Evolutionary conservation across 345 rosid species (phyloP).

Genomic region (Iberis pinnata): DNA sequence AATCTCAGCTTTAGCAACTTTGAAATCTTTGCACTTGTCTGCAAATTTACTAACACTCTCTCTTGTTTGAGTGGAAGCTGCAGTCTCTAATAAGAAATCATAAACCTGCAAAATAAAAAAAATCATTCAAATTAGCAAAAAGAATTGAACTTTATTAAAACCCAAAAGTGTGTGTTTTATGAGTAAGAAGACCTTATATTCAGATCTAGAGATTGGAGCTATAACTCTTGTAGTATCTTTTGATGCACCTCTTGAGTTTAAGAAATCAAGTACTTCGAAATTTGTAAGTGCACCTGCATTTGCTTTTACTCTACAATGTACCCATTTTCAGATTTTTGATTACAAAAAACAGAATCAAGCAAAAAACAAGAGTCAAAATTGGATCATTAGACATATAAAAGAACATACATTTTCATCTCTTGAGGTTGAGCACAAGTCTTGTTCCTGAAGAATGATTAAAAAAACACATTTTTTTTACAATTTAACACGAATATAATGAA

Average conservation of each 20-base stretch:
- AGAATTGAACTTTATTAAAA: background rate
- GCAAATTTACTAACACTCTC: slow-evolving; percentile 44
- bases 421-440: background rate
- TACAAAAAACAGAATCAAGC: background rate
- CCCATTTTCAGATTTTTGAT: background rate
- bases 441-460: too few species aligned
- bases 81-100: slow-evolving; percentile 54
- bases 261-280: slow-evolving; percentile 61
- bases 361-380: background rate
- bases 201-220: slow-evolving; percentile 55
- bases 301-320: slow-evolving; percentile 48
- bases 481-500: too few species aligned
- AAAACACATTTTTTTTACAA: too few species aligned
- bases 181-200: slow-evolving; percentile 43
- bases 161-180: too few species aligned
- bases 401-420: slow-evolving; percentile 25
- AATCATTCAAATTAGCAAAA: slow-evolving; percentile 8
- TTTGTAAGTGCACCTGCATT: slow-evolving; percentile 71
- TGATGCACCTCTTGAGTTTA: slow-evolving; percentile 71
- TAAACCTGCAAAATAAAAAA: slow-evolving; percentile 58
- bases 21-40: slow-evolving; percentile 46
- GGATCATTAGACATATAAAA: background rate
- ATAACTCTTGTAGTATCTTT: slow-evolving; percentile 57
- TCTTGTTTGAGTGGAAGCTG: slow-evolving; percentile 54
- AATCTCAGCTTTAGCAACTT: slow-evolving; percentile 72